Conservation (phyloP, 345 rosid genomes). For the Sisymbrium altissimum region DNA sequence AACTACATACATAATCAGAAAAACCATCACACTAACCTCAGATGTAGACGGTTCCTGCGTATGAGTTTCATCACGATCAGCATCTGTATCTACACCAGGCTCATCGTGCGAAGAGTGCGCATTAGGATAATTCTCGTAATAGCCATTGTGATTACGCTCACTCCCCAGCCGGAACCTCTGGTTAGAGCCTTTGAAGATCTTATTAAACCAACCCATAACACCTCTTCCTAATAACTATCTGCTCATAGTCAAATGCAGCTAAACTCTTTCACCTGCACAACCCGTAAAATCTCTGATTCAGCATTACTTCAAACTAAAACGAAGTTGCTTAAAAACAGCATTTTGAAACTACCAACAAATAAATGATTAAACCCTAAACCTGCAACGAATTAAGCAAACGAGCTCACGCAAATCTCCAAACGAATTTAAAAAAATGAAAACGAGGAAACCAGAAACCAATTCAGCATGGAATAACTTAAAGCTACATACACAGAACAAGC, state of each 20-base stretch:
- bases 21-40: constrained; percentile 44
- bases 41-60: constrained; percentile 58
- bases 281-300: constrained; percentile 4
- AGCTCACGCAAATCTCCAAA: background rate
- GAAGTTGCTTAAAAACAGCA: background rate
- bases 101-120: constrained; percentile 11
- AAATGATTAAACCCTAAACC: constrained; percentile 12
- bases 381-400: background rate
- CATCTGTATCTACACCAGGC: constrained; percentile 30
- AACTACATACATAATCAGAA: background rate
- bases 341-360: background rate
- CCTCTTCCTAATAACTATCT: constrained; percentile 34
- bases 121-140: constrained; percentile 43
- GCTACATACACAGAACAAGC: background rate
- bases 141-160: constrained; percentile 43
- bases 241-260: constrained; percentile 45
- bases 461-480: no score
- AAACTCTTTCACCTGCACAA: constrained; percentile 37
- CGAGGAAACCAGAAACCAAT: constrained; percentile 10
- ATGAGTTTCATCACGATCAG: constrained; percentile 28
- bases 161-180: constrained; percentile 51
- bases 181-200: constrained; percentile 73
- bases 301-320: background rate
- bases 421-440: no score
- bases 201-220: constrained; percentile 84